These are phyloP conservation scores for Saprolegnia parasitica DNA, from an alignment of 352 stramenopile genomes.

Conservation along the genomic window DNA sequence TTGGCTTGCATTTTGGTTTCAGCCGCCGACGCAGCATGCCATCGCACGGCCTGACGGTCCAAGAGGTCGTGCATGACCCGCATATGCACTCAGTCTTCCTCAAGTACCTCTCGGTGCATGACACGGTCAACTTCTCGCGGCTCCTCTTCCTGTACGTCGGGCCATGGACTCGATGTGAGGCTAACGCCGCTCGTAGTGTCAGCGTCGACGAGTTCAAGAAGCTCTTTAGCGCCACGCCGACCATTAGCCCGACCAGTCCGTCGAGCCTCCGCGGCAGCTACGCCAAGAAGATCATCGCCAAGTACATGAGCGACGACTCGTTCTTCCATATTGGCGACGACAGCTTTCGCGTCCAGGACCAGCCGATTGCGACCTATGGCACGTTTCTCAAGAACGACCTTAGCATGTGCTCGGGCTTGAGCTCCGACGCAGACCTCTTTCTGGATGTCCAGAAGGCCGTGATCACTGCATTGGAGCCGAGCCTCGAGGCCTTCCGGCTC, in stretches of 20 bases:
- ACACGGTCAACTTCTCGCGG: conserved; percentile 70
- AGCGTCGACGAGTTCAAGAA: conserved; percentile 87
- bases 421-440: conserved; percentile 74
- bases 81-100: conserved; percentile 78
- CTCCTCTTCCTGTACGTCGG: conserved; percentile 66
- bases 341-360: conserved; percentile 71
- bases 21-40: not conserved
- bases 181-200: conserved; percentile 37
- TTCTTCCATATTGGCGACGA: conserved; percentile 77
- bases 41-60: conserved; percentile 42
- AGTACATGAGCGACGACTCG: conserved; percentile 80
- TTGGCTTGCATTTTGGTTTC: not conserved
- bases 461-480: conserved; percentile 63
- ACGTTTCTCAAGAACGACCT: conserved; percentile 68
- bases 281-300: conserved; percentile 81
- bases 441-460: conserved; percentile 67
- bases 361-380: conserved; percentile 75
- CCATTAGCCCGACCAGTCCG: conserved; percentile 24
- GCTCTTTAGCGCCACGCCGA: conserved; percentile 34
- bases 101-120: conserved; percentile 57
- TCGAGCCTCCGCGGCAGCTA: conserved; percentile 52
- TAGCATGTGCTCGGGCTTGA: conserved; percentile 64
- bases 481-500: conserved; percentile 53
- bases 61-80: conserved; percentile 67
- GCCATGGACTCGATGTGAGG: not conserved